Base-by-base conservation (phyloP, 2,329 filamentous ascomycete species). In the Fonsecaea erecta region DNA sequence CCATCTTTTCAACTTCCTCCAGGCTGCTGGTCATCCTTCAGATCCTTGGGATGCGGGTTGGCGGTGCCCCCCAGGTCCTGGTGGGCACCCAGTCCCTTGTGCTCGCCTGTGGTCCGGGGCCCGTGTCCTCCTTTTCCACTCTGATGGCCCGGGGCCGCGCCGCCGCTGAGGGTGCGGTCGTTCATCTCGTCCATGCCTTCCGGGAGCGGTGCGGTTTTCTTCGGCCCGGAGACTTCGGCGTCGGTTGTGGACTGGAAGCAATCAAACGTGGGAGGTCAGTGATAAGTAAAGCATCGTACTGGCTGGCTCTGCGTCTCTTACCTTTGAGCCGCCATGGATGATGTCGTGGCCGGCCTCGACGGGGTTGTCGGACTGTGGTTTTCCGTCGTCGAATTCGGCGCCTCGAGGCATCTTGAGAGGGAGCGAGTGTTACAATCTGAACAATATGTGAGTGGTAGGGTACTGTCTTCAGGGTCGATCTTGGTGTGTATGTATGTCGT, bases 61-160 rank as follows among this genome's bases (percentile, higher is more conserved):
- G 30, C 52, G 4, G 52, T 55, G 12, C 52, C 52, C 14, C 35
- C 6, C 11, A 5, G n/a, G n/a, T n/a, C 43, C 43, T 24, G 21
- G 43, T 48, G 43, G 2, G 7, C 43, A 48, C 18, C 75, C 1
- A 70, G 34, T 1, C 77, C 77, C 73, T 78, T 79, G 4, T 75
- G 67, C 64, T 77, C 72, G 7, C 77, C 77, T 14, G 75, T 53
- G 0, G 71, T 70, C 60, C 75, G 74, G 24, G 77, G 76, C 28
- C 77, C 75, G 40, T 77, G 73, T 1, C 75, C 75, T 5, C 77
- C 77, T 72, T 79, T 78, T 46, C 77, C 77, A 48, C 74, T 75
- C 26, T 75, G 75, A 26, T 57, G 18, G 32, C 63, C 62, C 26
- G 62, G 71, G 40, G 68, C 72, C 12, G 72, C 72, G 5, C 63